phyloP scores from a whole-genome alignment of 169 alveolate genomes.

The Perkinsus olseni region DNA sequence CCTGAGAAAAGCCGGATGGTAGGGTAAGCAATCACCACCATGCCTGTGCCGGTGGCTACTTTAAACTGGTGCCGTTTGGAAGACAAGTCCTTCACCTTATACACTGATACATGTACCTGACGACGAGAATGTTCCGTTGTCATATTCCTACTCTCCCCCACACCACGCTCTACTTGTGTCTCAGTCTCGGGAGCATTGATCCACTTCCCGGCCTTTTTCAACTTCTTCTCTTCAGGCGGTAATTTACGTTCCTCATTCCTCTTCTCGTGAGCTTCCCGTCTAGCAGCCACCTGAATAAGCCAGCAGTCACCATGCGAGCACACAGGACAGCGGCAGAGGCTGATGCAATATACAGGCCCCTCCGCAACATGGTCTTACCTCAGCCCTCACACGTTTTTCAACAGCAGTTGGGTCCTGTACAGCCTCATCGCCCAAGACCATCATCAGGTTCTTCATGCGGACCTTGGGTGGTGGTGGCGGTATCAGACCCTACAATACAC shows the following conservation, averaged over 20 bases:
- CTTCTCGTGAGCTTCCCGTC: neutral
- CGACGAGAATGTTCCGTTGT: no score
- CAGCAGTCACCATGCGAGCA: no score
- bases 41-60: neutral
- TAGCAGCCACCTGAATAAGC: neutral
- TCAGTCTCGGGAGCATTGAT: neutral
- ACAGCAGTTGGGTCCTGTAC: neutral
- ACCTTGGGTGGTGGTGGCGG: conserved; percentile 2
- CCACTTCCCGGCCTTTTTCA: neutral
- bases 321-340: no score
- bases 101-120: neutral
- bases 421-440: neutral
- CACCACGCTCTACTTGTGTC: neutral
- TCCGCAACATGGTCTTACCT: no score
- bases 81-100: neutral
- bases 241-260: neutral
- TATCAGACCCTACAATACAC: neutral
- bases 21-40: neutral
- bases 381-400: neutral
- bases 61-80: neutral
- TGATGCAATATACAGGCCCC: no score
- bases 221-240: neutral
- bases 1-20: neutral
- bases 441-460: neutral
- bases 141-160: neutral